Conservation (phyloP, 768 basidiomycete genomes). For the Termitomyces sp. region DNA sequence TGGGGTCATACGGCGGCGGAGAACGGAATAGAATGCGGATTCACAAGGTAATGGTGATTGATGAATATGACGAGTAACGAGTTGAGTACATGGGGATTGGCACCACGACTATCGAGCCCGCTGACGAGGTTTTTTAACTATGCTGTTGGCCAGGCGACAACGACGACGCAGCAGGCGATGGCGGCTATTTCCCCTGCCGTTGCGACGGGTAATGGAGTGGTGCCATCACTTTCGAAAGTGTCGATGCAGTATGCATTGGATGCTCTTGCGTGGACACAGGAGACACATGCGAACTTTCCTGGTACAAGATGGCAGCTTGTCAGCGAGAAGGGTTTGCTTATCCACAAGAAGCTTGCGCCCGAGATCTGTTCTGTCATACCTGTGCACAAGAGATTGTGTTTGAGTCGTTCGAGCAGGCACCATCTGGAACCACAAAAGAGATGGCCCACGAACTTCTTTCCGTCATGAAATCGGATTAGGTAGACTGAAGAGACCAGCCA, state of each 20-base stretch:
- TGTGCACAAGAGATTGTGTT: constrained; percentile 83
- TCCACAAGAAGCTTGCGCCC: constrained; percentile 71
- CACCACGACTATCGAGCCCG: constrained; percentile 69
- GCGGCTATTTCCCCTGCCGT: constrained; percentile 68
- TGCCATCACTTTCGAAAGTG: constrained; percentile 54
- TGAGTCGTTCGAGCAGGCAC: too few relatives aligned
- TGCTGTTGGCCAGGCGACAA: constrained; percentile 71
- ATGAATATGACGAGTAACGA: constrained; percentile 16
- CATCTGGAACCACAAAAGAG: too few relatives aligned
- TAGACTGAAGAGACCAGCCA: too few relatives aligned
- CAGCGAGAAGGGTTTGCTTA: constrained; percentile 70
- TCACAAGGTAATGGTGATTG: constrained; percentile 25
- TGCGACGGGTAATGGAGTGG: constrained; percentile 35
- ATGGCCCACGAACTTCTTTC: too few relatives aligned
- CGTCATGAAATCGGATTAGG: too few relatives aligned
- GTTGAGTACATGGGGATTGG: constrained; percentile 45
- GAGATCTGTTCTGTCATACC: constrained; percentile 80
- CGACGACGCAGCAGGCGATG: constrained; percentile 74
- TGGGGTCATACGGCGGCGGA: constrained; percentile 68
- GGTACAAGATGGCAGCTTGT: constrained; percentile 73
- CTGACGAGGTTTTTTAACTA: constrained; percentile 71
- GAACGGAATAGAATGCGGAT: constrained; percentile 71
- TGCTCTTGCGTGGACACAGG: constrained; percentile 77
- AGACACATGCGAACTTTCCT: constrained; percentile 57
- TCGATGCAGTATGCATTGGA: constrained; percentile 84